phyloP scores from a whole-genome alignment of 257 asterid genomes.

The Lithospermum erythrorhizon region DNA sequence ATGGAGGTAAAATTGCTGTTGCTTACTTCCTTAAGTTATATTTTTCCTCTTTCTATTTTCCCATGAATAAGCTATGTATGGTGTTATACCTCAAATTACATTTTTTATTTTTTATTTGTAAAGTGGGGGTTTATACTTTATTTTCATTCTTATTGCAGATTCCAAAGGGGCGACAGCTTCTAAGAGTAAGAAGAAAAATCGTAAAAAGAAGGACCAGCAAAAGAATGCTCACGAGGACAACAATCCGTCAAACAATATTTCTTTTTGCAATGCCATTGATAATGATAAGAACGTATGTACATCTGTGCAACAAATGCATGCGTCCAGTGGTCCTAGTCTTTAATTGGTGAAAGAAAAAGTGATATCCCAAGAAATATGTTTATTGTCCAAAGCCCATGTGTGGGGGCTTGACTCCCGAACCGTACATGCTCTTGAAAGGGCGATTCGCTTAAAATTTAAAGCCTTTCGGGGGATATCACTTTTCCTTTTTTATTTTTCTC shows the following conservation, averaged over 20 bases:
- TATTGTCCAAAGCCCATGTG: no score
- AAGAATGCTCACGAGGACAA: slow-evolving; percentile 38
- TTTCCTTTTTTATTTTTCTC: background rate
- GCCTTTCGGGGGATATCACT: no score
- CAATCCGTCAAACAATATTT: slow-evolving; percentile 30
- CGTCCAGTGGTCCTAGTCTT: slow-evolving; percentile 5
- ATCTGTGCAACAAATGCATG: slow-evolving; percentile 8
- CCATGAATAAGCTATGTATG: no score
- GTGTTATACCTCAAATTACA: background rate
- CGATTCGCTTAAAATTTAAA: no score
- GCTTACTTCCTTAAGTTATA: slow-evolving; percentile 3
- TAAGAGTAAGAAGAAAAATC: slow-evolving; percentile 74
- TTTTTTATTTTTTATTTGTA: background rate
- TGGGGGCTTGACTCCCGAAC: no score
- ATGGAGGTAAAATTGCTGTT: slow-evolving; percentile 38
- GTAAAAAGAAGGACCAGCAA: slow-evolving; percentile 74
- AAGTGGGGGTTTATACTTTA: background rate
- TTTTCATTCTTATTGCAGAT: slow-evolving; percentile 35
- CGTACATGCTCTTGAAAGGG: no score
- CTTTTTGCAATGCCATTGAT: slow-evolving; percentile 36
- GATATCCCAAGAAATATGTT: background rate
- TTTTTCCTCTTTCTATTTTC: slow-evolving; percentile 1
- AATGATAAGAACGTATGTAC: slow-evolving; percentile 31
- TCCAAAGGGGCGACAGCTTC: slow-evolving; percentile 45
- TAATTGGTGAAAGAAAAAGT: background rate